Conservation (phyloP, 2,329 filamentous ascomycete genomes). For the Xylariaceae sp. region DNA sequence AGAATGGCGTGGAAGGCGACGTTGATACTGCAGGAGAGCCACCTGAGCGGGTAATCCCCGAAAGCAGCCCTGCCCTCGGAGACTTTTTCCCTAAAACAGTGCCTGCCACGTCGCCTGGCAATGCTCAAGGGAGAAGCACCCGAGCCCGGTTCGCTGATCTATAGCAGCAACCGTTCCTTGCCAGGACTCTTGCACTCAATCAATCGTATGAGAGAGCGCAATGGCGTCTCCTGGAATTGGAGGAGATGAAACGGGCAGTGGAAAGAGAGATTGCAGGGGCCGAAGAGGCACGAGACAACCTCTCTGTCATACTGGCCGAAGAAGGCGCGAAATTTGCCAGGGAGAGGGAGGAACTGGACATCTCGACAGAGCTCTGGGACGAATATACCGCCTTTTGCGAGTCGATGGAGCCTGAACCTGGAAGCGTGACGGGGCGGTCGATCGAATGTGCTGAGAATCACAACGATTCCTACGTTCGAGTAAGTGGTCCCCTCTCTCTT, state of each 20-base stretch:
- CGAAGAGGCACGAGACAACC: not conserved
- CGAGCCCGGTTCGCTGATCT: not conserved
- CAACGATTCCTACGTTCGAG: constrained; percentile 1
- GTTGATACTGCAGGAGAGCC: not conserved
- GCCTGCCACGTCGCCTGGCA: not conserved
- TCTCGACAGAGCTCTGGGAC: constrained; percentile 5
- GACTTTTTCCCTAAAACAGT: not conserved
- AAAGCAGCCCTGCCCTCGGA: not conserved
- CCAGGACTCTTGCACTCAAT: not conserved
- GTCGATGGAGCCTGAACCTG: constrained; percentile 7
- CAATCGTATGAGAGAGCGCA: not conserved
- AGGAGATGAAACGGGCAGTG: not conserved
- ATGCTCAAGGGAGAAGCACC: not conserved
- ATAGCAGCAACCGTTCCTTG: not conserved
- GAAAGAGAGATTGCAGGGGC: not conserved
- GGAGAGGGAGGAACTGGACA: not conserved
- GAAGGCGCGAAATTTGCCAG: not conserved
- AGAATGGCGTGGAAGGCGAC: not conserved
- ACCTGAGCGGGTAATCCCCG: not conserved
- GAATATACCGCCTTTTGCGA: constrained; percentile 9
- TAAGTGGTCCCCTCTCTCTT: not conserved
- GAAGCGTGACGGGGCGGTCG: not conserved
- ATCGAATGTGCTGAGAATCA: constrained; percentile 4
- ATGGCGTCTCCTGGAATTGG: not conserved
- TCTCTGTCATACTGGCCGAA: not conserved